Conservation (phyloP, 2,329 filamentous ascomycete genomes). For the Pyricularia sp. region DNA sequence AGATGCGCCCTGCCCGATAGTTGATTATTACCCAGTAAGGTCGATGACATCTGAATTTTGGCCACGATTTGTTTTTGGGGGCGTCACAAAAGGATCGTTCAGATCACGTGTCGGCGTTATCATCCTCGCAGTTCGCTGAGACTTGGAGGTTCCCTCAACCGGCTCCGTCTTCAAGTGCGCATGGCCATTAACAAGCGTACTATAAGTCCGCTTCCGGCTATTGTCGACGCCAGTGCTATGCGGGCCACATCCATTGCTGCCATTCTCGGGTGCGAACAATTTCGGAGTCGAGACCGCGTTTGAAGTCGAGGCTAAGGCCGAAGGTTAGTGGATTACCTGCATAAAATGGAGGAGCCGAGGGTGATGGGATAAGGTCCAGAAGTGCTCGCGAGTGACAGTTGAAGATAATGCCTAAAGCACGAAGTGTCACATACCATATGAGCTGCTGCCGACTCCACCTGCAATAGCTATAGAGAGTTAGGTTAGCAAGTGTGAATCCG, state of each 20-base stretch:
- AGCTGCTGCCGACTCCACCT: background rate
- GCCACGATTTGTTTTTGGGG: background rate
- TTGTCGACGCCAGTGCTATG: background rate
- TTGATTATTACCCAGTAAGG: constrained; percentile 17
- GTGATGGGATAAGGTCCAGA: background rate
- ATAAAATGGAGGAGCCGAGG: background rate
- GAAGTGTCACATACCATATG: background rate
- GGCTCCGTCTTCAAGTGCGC: background rate
- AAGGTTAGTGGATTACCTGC: background rate
- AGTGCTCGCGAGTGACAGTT: background rate
- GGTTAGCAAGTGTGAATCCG: background rate
- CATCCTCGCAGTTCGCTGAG: background rate
- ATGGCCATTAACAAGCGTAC: constrained; percentile 12
- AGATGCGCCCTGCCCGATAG: background rate
- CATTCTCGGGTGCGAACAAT: background rate
- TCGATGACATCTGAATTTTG: constrained; percentile 13
- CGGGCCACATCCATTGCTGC: background rate
- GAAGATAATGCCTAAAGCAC: background rate
- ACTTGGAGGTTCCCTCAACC: background rate
- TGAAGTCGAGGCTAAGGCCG: background rate
- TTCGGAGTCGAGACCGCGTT: background rate
- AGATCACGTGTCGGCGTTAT: background rate
- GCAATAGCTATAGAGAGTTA: background rate
- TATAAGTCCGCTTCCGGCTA: constrained; percentile 18
- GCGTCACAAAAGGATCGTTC: constrained; percentile 4